Percentiles rank a stretch among this genome's conserved stretches.
phyloP scores from a whole-genome alignment of 208 protist species.

The Trypanosoma avium region DNA sequence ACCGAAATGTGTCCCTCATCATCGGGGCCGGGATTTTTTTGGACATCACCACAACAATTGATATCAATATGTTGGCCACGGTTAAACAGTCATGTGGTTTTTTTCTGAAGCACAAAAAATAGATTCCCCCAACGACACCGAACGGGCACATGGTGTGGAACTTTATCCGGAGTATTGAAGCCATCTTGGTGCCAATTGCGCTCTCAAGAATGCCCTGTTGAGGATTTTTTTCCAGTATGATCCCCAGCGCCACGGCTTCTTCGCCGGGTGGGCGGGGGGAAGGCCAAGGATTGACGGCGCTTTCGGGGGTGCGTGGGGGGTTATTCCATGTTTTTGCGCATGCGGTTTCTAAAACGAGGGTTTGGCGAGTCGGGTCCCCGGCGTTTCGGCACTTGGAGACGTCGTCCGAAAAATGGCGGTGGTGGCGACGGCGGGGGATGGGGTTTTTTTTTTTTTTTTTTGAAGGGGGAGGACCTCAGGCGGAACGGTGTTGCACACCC shows the following conservation, averaged over 20 bases:
- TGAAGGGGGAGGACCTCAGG: no score
- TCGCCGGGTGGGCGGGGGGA: no score
- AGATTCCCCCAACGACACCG: not conserved
- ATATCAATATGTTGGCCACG: not conserved
- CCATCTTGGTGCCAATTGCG: not conserved
- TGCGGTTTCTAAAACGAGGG: no score
- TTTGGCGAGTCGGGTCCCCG: no score
- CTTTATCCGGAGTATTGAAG: not conserved
- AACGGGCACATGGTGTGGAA: not conserved
- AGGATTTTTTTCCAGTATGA: not conserved
- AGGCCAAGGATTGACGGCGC: no score
- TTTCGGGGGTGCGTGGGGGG: no score
- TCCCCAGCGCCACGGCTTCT: not conserved
- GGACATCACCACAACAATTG: not conserved
- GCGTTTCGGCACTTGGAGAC: no score
- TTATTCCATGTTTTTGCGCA: no score
- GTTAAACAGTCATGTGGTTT: not conserved
- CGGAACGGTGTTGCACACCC: no score
- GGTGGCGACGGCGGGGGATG: no score
- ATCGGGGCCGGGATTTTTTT: not conserved
- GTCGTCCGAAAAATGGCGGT: no score
- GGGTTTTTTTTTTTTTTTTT: no score
- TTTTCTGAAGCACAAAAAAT: not conserved
- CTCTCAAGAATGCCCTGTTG: not conserved
- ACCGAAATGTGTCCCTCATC: not conserved